These are phyloP conservation scores for Cladorrhinum sp. DNA, from an alignment of 2,329 filamentous ascomycete species.

Conservation along the genomic window DNA sequence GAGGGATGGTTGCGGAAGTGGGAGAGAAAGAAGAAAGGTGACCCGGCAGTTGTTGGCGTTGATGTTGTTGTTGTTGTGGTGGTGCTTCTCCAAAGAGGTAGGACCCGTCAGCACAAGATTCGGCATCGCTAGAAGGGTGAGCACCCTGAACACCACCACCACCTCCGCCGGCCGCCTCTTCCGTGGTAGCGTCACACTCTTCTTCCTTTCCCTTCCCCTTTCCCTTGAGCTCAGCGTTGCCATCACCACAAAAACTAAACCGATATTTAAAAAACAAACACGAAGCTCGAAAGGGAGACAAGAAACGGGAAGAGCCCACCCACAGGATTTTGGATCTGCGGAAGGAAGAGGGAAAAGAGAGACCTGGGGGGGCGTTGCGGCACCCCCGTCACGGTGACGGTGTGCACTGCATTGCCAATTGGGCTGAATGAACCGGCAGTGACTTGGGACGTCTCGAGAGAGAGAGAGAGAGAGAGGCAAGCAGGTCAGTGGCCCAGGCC, in stretches of 20 bases:
- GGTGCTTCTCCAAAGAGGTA: constrained; percentile 2
- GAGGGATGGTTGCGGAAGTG: constrained; percentile 9
- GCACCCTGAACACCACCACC: too few species aligned
- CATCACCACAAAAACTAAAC: neutral
- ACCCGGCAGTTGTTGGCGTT: constrained; percentile 21
- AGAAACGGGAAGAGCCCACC: neutral
- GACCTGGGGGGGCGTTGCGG: too few species aligned
- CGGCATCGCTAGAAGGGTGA: constrained; percentile 13
- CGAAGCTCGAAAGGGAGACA: neutral
- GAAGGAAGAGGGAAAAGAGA: too few species aligned
- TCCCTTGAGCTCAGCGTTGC: constrained; percentile 22
- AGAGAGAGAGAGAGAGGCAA: too few species aligned
- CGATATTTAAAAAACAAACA: neutral
- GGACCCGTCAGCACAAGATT: constrained; percentile 15
- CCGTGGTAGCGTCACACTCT: constrained; percentile 15
- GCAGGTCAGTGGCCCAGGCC: neutral
- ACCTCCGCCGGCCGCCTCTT: constrained; percentile 15
- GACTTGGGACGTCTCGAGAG: neutral
- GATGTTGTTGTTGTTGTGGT: constrained; percentile 13
- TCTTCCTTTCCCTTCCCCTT: too few species aligned
- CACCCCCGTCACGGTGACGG: neutral
- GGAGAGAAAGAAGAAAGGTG: neutral
- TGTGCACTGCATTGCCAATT: neutral
- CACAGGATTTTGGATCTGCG: too few species aligned
- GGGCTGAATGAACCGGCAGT: neutral